These are phyloP conservation scores for Capronia coronata DNA, from an alignment of 2,329 filamentous ascomycete species.

Conservation along the genomic window DNA sequence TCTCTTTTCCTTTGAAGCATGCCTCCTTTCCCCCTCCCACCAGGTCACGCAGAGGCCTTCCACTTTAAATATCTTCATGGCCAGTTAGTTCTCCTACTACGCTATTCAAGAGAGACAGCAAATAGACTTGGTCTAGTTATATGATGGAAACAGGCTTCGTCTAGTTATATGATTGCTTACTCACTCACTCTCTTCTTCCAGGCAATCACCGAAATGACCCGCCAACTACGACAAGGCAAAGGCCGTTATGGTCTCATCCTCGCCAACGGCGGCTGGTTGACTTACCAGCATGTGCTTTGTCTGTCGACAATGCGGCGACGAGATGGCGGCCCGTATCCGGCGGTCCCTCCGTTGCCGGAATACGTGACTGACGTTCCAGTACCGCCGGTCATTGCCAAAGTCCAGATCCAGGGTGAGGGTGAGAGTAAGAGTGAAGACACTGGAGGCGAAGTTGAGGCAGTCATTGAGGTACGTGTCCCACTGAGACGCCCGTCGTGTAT, in stretches of 20 bases:
- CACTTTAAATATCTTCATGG: too few relatives aligned
- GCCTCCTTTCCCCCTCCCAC: too few relatives aligned
- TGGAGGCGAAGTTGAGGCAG: slow-evolving; percentile 43
- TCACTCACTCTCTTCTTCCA: slow-evolving; percentile 11
- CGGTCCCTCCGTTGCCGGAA: slow-evolving; percentile 42
- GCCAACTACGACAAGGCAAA: slow-evolving; percentile 45
- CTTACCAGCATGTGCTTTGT: slow-evolving; percentile 58
- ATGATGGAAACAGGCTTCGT: too few relatives aligned
- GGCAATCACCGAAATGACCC: slow-evolving; percentile 52
- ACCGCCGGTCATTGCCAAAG: slow-evolving; percentile 39
- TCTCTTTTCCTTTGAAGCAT: too few relatives aligned
- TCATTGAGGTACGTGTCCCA: slow-evolving; percentile 46
- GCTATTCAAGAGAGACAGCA: too few relatives aligned
- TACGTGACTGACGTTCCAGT: slow-evolving; percentile 36
- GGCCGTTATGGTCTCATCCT: slow-evolving; percentile 52
- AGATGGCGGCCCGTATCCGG: slow-evolving; percentile 42
- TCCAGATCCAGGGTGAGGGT: too few relatives aligned
- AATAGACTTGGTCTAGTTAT: too few relatives aligned
- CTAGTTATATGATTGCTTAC: not conserved
- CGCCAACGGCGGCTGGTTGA: slow-evolving; percentile 60
- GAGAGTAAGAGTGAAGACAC: too few relatives aligned
- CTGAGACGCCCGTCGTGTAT: not conserved
- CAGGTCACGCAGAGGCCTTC: too few relatives aligned
- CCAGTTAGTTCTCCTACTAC: too few relatives aligned
- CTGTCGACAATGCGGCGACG: slow-evolving; percentile 45